Evolutionary conservation across 129 eudicot genomes (phyloP), one percentile per base, ranked within the genome.

Genomic region (Flaveria ramosissima): DNA sequence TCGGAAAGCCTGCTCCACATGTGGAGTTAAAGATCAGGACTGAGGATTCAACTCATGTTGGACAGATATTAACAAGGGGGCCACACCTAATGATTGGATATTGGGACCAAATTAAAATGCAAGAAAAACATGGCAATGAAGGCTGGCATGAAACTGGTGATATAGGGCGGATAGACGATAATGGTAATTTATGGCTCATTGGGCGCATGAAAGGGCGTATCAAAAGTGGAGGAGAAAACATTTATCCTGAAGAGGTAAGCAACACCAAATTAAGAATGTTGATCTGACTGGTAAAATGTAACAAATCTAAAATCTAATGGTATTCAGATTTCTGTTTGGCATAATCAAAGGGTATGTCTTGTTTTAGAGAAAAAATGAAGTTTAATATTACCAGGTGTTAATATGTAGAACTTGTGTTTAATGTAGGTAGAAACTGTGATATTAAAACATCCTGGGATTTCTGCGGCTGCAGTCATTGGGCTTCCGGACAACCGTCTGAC

Each of bases 121-220:
- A 71, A 41, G 59, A 42, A 21, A 27, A 53, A 62, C 57, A 60
- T 19, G 65, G 66, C 16, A 9, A 68, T 73, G 89, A 81, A 78
- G 83, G 91, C 27, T 95, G 99, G 99, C 84, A 89, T 60, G 97
- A 91, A 73, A 95, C 96, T 0, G 99, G 99, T 84, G 99, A 95
- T 63, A 89, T 89, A 27, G 99, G 99, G 12, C 81, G 77, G 7
- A 82, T 95, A 62, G 99, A 95, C 57, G 83, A 84, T 57, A 24
- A 68, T 71, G 97, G 97, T 78, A 86, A 95, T 70, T 76, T 95
- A 32, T 95, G 99, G 97, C 94, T 95, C 41, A 74, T 91, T 57
- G 99, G 99, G 32, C 96, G 99, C 14, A 46, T 75, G 48, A 95
- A 89, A 82, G 97, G 91, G 60, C 84, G 95, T 56, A 95, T 95